These are phyloP conservation scores for Myxozyma vanderwaltii DNA, from an alignment of 805 yeast species.

Conservation along the genomic window DNA sequence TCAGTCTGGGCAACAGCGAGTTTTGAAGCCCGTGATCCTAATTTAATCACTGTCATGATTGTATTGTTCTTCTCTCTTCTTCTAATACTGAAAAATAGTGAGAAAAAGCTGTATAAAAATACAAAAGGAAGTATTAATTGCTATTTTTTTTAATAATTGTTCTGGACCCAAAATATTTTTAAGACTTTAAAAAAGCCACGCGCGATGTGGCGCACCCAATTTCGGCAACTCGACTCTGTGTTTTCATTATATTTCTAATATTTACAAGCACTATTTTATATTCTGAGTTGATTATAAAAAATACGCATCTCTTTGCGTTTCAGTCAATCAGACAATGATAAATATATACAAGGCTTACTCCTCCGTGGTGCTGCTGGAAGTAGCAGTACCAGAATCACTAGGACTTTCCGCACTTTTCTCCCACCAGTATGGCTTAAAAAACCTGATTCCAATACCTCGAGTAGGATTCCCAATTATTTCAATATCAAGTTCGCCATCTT, in stretches of 20 bases:
- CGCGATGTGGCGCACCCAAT: background rate
- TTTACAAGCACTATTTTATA: background rate
- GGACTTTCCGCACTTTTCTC: slow-evolving; percentile 39
- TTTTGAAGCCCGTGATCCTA: slow-evolving; percentile 88
- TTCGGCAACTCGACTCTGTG: background rate
- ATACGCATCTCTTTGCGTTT: background rate
- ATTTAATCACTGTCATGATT: slow-evolving; percentile 11
- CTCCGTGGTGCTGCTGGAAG: background rate
- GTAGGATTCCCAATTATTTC: slow-evolving; percentile 44
- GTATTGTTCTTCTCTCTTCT: background rate
- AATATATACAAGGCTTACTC: background rate
- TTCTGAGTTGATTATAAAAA: too few species aligned
- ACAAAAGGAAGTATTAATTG: too few species aligned
- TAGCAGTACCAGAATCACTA: too few species aligned
- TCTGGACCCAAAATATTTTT: background rate
- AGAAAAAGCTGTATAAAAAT: too few species aligned
- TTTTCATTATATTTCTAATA: too few species aligned
- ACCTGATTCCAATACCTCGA: slow-evolving; percentile 14
- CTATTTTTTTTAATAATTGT: background rate
- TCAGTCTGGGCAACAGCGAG: slow-evolving; percentile 87
- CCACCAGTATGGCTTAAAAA: slow-evolving; percentile 73
- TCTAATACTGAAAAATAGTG: background rate
- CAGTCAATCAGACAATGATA: too few species aligned
- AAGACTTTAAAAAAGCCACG: background rate
- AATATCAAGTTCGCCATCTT: slow-evolving; percentile 6